Conservation (phyloP, 306 rosid species). For the Dryas drummondii region DNA sequence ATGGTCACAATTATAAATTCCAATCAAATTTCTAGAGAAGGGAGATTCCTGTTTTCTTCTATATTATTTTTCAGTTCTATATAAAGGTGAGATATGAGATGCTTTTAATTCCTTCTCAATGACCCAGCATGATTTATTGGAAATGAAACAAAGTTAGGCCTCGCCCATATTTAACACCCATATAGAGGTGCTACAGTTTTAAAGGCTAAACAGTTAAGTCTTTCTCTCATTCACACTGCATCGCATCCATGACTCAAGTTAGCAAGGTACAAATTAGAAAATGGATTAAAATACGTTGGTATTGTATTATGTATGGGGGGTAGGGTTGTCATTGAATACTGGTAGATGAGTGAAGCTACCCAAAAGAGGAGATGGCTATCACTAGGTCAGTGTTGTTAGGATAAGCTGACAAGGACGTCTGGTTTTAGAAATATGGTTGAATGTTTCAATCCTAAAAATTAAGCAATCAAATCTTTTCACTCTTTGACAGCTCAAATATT, state of each 20-base stretch:
- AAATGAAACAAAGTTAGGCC: background rate
- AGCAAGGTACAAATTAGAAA: background rate
- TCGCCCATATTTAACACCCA: background rate
- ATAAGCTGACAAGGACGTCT: too few species aligned
- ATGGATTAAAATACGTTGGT: background rate
- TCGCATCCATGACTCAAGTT: background rate
- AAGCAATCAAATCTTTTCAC: background rate
- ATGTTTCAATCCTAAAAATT: too few species aligned
- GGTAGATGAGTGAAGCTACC: background rate
- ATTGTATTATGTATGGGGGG: background rate
- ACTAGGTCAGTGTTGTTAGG: background rate
- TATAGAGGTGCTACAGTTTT: background rate
- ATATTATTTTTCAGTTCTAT: background rate
- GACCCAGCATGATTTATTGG: background rate
- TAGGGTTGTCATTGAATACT: background rate
- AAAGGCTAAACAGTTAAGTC: background rate
- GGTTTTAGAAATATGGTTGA: background rate
- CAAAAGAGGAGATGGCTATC: background rate
- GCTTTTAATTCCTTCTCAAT: background rate
- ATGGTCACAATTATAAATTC: background rate
- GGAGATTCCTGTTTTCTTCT: background rate
- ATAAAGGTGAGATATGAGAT: background rate
- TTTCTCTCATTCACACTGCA: background rate
- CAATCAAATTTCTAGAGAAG: background rate
- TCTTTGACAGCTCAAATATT: background rate